Conservation (phyloP, 345 rosid genomes). For the Psidium friedrichsthalianum region DNA sequence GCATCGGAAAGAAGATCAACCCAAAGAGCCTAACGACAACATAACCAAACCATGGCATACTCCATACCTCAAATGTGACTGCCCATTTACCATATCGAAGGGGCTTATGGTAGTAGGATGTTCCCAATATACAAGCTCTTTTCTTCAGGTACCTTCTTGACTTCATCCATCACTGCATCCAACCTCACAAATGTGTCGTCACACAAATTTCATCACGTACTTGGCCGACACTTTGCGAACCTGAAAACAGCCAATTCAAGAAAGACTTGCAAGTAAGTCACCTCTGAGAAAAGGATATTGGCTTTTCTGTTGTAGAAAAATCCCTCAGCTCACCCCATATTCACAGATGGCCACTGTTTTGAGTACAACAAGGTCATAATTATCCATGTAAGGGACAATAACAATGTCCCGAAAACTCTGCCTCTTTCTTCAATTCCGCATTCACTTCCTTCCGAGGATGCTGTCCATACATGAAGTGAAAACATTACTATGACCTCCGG, state of each 20-base stretch:
- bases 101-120: slow-evolving; percentile 76
- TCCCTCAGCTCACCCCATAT: slow-evolving; percentile 58
- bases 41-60: neutral
- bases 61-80: slow-evolving; percentile 79
- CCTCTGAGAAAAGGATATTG: neutral
- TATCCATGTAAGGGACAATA: slow-evolving; percentile 87
- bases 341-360: slow-evolving; percentile 96
- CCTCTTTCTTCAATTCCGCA: slow-evolving; percentile 84
- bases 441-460: slow-evolving; percentile 86
- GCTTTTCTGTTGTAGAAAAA: neutral
- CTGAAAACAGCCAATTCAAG: slow-evolving; percentile 24
- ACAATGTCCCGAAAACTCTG: slow-evolving; percentile 93
- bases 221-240: slow-evolving; percentile 47
- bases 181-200: slow-evolving; percentile 89
- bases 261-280: neutral
- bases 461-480: slow-evolving; percentile 23
- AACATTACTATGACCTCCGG: neutral
- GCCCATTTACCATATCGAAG: slow-evolving; percentile 95
- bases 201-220: slow-evolving; percentile 82
- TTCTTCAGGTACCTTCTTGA: slow-evolving; percentile 41
- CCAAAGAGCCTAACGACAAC: neutral
- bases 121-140: slow-evolving; percentile 78
- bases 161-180: slow-evolving; percentile 59
- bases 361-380: slow-evolving; percentile 88
- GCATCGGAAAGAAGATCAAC: neutral